Base-by-base conservation (phyloP, 2,329 filamentous ascomycete genomes). In the Apiospora aurea region DNA sequence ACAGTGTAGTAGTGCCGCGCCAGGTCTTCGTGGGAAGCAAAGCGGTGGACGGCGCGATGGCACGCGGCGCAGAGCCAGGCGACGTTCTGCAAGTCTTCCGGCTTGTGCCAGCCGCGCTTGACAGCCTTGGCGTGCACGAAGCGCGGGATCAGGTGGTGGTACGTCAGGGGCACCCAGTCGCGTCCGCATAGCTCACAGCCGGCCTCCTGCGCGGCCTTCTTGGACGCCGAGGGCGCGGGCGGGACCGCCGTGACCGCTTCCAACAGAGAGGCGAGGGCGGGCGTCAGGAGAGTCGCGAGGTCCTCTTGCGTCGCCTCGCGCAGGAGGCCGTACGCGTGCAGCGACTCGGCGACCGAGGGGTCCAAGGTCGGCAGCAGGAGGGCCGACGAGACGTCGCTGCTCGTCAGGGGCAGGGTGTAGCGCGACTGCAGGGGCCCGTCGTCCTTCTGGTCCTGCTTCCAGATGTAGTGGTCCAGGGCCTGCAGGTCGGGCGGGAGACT, bases 51-150 rank as follows among this genome's bases (percentile, higher is more conserved):
- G 79, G 94, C 95, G 57, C 88, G 89, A 84, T 97, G 94, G 78
- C 94, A 97, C 2, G 94, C 92, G 69, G 94, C 87, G 81, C 94
- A 97, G 75, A 97, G 82, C 94, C 94, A 97, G 16, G 94, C 94
- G 26, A 96, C 94, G 79, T 91, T 94, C 77, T 93, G 90, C 80
- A 97, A 80, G 82, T 91, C 89, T 80, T 93, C 93, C 74, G 90
- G 89, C 4, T 88, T 87, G 83, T 95, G 93, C 94, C 94, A 97
- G 0, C 92, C 92, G 57, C 93, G 86, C 84, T 93, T 94, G 51
- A 94, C 80, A 4, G 89, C 93, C 79, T 94, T 94, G 10, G 88
- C 90, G 81, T 97, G 94, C 72, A 94, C 91, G 61, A 89, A 88
- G 53, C 90, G 88, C n/a, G 94, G 94, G 70, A 97, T 95, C 61